Evolutionary conservation across 768 basidiomycete species (phyloP).

Genomic region (Hebeloma cylindrosporum): DNA sequence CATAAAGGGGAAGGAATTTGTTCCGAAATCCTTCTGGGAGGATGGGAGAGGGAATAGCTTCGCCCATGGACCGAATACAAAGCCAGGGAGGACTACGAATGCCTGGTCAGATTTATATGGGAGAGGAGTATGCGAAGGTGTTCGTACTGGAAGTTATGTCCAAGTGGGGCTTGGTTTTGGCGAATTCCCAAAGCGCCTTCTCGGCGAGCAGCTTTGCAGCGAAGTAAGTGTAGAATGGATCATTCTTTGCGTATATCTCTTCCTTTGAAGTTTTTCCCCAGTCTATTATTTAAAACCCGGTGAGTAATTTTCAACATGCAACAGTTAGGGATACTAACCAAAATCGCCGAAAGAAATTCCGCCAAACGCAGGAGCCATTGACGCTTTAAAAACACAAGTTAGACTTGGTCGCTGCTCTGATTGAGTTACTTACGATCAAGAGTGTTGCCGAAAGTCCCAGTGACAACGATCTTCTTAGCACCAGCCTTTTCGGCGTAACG

Average conservation of each 20-base stretch:
- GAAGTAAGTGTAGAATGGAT: conserved; percentile 37
- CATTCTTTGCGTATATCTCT: conserved; percentile 28
- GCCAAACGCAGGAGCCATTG: conserved; percentile 17
- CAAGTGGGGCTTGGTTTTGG: too few relatives aligned
- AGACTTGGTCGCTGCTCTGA: background rate
- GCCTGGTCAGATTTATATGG: background rate
- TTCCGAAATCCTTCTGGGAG: conserved; percentile 23
- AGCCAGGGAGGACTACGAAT: conserved; percentile 35
- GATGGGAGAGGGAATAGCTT: conserved; percentile 31
- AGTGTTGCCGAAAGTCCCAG: conserved; percentile 32
- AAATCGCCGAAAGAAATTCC: conserved; percentile 16
- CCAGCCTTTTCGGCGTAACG: conserved; percentile 38
- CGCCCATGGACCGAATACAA: conserved; percentile 38
- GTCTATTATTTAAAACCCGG: conserved; percentile 15
- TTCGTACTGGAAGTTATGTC: too few relatives aligned
- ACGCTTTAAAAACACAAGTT: conserved; percentile 5
- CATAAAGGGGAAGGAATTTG: conserved; percentile 28
- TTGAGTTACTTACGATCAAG: conserved; percentile 25
- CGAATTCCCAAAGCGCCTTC: conserved; percentile 42
- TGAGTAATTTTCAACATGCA: background rate
- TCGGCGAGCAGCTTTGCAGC: conserved; percentile 44
- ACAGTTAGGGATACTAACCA: conserved; percentile 2
- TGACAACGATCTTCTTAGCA: conserved; percentile 36
- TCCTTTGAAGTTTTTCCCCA: conserved; percentile 36
- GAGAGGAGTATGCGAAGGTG: background rate